Conservation (phyloP, 805 yeast genomes). For the Candida sithepensis region DNA sequence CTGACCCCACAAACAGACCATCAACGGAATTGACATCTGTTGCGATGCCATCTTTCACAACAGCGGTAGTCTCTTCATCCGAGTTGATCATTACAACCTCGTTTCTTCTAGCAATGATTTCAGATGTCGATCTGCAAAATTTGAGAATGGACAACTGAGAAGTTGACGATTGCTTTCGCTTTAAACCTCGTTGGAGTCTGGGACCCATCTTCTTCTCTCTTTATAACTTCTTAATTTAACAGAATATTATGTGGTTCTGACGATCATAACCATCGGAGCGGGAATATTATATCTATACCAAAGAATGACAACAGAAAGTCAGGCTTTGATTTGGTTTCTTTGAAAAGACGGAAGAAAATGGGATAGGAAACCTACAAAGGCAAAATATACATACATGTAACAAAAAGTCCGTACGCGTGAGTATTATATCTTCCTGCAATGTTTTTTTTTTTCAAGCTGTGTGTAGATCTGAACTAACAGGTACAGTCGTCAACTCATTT, state of each 20-base stretch:
- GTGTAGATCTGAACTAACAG: no score
- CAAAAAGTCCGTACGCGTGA: background rate
- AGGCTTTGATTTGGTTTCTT: no score
- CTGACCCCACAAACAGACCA: background rate
- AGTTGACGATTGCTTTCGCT: background rate
- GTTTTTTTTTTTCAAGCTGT: no score
- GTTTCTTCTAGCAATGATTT: background rate
- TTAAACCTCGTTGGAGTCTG: background rate
- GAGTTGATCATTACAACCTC: slow-evolving; percentile 14
- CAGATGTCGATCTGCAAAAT: slow-evolving; percentile 11
- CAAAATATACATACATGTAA: background rate
- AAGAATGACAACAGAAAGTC: background rate
- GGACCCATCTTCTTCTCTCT: background rate
- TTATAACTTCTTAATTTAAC: background rate
- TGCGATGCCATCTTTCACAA: background rate
- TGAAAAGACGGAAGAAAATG: background rate
- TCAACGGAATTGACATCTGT: background rate
- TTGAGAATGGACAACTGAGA: slow-evolving; percentile 18
- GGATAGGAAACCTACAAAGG: background rate
- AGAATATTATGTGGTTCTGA: background rate
- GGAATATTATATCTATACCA: background rate
- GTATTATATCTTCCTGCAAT: background rate
- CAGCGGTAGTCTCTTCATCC: slow-evolving; percentile 3
- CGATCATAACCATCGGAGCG: background rate
- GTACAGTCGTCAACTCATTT: no score